A percentile compares a stretch with the other conserved stretches of the same genome.
Evolutionary conservation across 805 yeast species (phyloP).

Genomic region (Cyberlindnera nakhonratchasimensis): DNA sequence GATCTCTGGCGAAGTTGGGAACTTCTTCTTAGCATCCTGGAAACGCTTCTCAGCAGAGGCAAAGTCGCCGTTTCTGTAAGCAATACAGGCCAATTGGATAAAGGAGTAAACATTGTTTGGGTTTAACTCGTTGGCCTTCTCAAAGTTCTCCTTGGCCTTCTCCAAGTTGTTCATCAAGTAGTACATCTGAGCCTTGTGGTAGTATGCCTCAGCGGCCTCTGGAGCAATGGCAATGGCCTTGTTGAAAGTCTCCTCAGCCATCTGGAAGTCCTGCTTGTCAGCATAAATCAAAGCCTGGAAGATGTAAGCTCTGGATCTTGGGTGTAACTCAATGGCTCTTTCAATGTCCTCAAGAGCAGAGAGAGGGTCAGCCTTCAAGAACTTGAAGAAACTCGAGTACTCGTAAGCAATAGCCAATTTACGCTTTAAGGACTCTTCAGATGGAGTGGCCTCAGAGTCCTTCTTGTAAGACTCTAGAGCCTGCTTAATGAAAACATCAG

Average conservation of each 20-base stretch:
- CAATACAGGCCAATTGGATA: conserved; percentile 90
- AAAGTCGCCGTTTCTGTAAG: conserved; percentile 68
- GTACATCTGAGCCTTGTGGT: conserved; percentile 91
- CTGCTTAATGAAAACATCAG: conserved; percentile 46
- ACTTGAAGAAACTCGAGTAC: conserved; percentile 77
- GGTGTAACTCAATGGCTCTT: conserved; percentile 59
- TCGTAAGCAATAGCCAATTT: conserved; percentile 73
- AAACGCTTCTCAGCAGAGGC: conserved; percentile 62
- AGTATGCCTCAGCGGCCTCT: conserved; percentile 75
- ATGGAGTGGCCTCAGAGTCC: conserved; percentile 23
- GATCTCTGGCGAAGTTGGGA: conserved; percentile 86
- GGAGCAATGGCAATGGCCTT: conserved; percentile 69
- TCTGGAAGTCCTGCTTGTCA: conserved; percentile 69
- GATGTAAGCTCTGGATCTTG: conserved; percentile 80
- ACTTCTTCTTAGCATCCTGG: conserved; percentile 63
- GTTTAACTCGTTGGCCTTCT: conserved; percentile 70
- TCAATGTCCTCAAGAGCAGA: conserved; percentile 62
- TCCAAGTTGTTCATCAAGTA: conserved; percentile 74
- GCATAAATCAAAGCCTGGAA: conserved; percentile 80
- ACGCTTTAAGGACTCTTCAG: conserved; percentile 30
- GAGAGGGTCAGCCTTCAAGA: conserved; percentile 70
- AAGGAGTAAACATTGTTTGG: conserved; percentile 76
- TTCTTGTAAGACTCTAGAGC: conserved; percentile 47
- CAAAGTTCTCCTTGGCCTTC: conserved; percentile 71
- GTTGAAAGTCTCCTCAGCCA: conserved; percentile 68